These are phyloP conservation scores for Lecanicillium sp. DNA, from an alignment of 2,329 filamentous ascomycete genomes.

Conservation along the genomic window DNA sequence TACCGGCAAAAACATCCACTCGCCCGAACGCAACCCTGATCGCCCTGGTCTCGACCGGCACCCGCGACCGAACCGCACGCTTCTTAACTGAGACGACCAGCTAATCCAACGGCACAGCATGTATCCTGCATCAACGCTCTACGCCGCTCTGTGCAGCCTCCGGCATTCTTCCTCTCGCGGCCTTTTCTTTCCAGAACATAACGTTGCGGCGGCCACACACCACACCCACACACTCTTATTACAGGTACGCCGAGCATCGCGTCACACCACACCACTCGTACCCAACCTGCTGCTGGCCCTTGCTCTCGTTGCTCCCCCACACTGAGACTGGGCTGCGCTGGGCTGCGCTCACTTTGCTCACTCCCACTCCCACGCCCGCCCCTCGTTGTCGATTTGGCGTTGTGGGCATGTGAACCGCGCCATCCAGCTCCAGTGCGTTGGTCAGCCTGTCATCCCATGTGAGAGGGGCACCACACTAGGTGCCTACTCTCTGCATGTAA, in stretches of 20 bases:
- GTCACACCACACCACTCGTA: too few species aligned
- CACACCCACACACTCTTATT: background rate
- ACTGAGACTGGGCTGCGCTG: too few species aligned
- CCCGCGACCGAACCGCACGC: background rate
- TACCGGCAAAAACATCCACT: constrained; percentile 9
- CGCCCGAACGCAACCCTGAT: constrained; percentile 6
- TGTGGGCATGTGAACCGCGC: background rate
- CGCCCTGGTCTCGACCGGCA: background rate
- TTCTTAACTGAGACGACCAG: background rate
- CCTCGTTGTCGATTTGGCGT: background rate
- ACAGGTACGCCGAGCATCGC: background rate
- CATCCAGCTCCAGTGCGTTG: background rate
- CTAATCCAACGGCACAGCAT: too few species aligned
- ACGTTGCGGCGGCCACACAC: too few species aligned
- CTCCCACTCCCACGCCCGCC: too few species aligned
- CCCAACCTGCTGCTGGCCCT: too few species aligned
- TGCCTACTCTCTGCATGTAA: background rate
- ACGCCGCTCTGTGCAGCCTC: too few species aligned
- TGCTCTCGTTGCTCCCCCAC: too few species aligned
- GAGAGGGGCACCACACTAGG: constrained; percentile 4
- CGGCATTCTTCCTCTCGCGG: too few species aligned
- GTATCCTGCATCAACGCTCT: too few species aligned
- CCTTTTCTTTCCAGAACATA: too few species aligned
- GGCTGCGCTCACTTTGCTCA: too few species aligned
- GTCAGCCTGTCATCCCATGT: constrained; percentile 4